A percentile compares a stretch with the other conserved stretches of the same genome.
phyloP scores from a whole-genome alignment of 1,139 yeast genomes.

The Yueomyces sp. region DNA sequence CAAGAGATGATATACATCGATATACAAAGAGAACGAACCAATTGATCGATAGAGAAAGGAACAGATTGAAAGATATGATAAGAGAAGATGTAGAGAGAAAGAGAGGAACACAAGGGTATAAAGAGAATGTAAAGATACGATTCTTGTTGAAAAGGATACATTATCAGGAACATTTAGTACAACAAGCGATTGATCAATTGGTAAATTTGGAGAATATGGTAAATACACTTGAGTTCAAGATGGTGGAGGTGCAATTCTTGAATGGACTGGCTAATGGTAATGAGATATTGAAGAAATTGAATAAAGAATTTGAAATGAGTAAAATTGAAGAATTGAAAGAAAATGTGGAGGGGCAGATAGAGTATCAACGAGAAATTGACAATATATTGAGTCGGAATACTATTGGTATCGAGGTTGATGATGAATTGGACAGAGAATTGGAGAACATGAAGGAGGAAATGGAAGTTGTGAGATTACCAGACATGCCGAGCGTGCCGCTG shows the following conservation, averaged over 20 bases:
- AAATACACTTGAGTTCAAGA: constrained; percentile 73
- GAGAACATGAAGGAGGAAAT: constrained; percentile 31
- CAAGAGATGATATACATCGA: constrained; percentile 71
- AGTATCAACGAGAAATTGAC: constrained; percentile 59
- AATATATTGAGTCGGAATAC: constrained; percentile 35
- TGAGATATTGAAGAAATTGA: constrained; percentile 56
- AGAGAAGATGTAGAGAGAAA: constrained; percentile 6
- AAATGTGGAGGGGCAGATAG: constrained; percentile 69
- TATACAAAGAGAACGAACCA: constrained; percentile 51
- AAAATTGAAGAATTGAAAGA: constrained; percentile 76
- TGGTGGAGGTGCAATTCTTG: constrained; percentile 75
- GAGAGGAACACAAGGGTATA: constrained; percentile 9
- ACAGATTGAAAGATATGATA: constrained; percentile 20
- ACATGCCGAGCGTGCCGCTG: neutral
- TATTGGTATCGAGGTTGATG: constrained; percentile 31
- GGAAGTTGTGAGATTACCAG: constrained; percentile 1
- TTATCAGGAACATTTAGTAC: constrained; percentile 61
- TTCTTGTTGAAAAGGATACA: constrained; percentile 64
- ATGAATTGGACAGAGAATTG: constrained; percentile 46
- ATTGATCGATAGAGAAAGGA: constrained; percentile 32
- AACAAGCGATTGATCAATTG: constrained; percentile 64
- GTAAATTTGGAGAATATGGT: constrained; percentile 64
- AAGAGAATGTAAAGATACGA: constrained; percentile 37
- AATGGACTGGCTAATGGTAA: constrained; percentile 75
- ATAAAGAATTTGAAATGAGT: constrained; percentile 49